A percentile compares a stretch with the other conserved stretches of the same genome.
Conservation (phyloP, 495 filamentous ascomycete species). For the Aspergillus panamensis region DNA sequence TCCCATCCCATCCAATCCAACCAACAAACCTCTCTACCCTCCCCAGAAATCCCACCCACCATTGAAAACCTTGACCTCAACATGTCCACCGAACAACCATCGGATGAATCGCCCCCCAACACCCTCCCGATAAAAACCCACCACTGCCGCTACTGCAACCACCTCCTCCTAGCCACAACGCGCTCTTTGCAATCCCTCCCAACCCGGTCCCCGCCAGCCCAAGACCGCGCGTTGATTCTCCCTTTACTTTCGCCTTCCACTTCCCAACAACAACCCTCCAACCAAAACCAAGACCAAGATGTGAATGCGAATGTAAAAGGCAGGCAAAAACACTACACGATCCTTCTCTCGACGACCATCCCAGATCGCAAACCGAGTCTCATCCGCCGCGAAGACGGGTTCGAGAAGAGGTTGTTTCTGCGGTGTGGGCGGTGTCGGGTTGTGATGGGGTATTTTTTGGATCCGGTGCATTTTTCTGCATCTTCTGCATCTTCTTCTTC, state of each 20-base stretch:
- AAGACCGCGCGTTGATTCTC: conserved; percentile 30
- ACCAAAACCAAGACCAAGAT: background rate
- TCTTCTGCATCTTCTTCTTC: no score
- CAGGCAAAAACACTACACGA: conserved; percentile 37
- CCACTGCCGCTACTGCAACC: conserved; percentile 70
- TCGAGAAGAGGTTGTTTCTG: conserved; percentile 62
- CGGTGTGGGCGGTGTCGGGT: conserved; percentile 63
- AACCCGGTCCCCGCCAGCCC: conserved; percentile 35
- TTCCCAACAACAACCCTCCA: no score
- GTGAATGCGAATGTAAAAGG: conserved; percentile 1
- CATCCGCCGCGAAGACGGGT: conserved; percentile 62
- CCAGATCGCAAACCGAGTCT: conserved; percentile 51
- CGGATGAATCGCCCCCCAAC: background rate
- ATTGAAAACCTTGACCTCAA: no score
- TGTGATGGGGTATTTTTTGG: conserved; percentile 58
- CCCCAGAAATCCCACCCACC: no score
- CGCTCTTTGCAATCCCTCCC: conserved; percentile 53
- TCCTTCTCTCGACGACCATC: conserved; percentile 47
- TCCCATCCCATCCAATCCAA: no score
- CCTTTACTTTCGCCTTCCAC: conserved; percentile 18
- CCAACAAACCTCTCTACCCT: no score
- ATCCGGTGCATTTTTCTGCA: conserved; percentile 37
- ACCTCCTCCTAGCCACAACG: conserved; percentile 66
- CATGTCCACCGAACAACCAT: background rate
- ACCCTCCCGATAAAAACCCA: conserved; percentile 54